Evolutionary conservation across 2,329 filamentous ascomycete genomes (phyloP).

Genomic region (Sarocladium oryzae): DNA sequence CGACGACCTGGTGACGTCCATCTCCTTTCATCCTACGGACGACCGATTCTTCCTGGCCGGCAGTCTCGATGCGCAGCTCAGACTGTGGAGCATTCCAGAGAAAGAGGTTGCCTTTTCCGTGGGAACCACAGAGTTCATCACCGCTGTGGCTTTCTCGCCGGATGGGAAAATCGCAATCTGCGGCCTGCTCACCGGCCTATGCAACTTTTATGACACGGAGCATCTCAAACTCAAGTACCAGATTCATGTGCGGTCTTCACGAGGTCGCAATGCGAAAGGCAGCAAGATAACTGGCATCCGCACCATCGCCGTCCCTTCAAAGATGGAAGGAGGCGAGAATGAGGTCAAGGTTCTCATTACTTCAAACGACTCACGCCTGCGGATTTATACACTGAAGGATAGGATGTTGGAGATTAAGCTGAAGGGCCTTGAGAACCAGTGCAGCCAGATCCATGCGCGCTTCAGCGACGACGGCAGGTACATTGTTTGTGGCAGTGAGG

Average conservation of each 20-base stretch:
- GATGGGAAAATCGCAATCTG: constrained; percentile 88
- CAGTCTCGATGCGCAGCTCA: constrained; percentile 78
- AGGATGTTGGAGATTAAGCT: constrained; percentile 84
- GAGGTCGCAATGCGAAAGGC: constrained; percentile 89
- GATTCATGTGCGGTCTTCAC: constrained; percentile 85
- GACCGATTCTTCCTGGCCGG: constrained; percentile 96
- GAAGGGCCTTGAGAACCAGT: constrained; percentile 82
- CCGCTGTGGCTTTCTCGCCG: constrained; percentile 86
- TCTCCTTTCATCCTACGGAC: constrained; percentile 89
- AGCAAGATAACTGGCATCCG: constrained; percentile 97
- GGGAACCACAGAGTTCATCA: constrained; percentile 79
- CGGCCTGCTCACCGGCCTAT: constrained; percentile 77
- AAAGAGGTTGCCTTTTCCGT: constrained; percentile 82
- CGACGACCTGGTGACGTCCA: constrained; percentile 89
- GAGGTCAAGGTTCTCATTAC: constrained; percentile 83
- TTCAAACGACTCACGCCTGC: constrained; percentile 88
- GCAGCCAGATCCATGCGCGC: constrained; percentile 81
- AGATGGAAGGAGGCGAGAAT: constrained; percentile 27
- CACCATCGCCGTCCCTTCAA: constrained; percentile 52
- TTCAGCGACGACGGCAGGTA: constrained; percentile 84
- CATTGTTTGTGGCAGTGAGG: constrained; percentile 89
- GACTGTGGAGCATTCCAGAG: constrained; percentile 95
- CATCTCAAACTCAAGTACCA: constrained; percentile 78
- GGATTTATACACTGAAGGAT: constrained; percentile 82
- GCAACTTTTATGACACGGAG: constrained; percentile 89